Percentiles rank a stretch among this genome's conserved stretches.
phyloP scores from a whole-genome alignment of 2,329 filamentous ascomycete genomes.

The Pestalotiopsis sp. region DNA sequence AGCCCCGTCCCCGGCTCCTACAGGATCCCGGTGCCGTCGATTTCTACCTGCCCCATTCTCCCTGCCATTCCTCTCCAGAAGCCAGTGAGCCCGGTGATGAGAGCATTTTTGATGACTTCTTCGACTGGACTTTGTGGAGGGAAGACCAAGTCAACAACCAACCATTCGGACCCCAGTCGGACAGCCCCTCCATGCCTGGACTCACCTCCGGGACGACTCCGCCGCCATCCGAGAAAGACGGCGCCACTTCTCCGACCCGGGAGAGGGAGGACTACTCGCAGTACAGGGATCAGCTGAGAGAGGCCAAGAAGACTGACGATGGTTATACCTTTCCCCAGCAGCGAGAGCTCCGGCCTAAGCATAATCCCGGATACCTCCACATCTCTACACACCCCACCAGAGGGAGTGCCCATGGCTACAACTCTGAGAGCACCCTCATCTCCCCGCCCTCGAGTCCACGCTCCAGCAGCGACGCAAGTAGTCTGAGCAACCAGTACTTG shows the following conservation, averaged over 20 bases:
- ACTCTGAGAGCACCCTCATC: conserved; percentile 22
- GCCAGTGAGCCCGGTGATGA: conserved; percentile 6
- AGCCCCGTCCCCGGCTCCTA: background rate
- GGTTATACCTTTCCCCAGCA: conserved; percentile 31
- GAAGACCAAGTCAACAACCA: conserved; percentile 26
- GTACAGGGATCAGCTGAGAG: conserved; percentile 20
- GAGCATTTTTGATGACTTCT: conserved; percentile 8
- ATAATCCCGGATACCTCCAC: conserved; percentile 15
- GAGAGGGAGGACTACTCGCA: conserved; percentile 8
- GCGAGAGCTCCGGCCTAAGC: conserved; percentile 32
- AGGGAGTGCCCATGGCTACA: conserved; percentile 18
- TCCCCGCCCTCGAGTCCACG: conserved; percentile 23
- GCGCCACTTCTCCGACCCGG: conserved; percentile 29
- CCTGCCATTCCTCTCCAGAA: background rate
- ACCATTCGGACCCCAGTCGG: conserved; percentile 25
- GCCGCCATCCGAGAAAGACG: conserved; percentile 31
- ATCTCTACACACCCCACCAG: conserved; percentile 25
- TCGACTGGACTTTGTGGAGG: conserved; percentile 11
- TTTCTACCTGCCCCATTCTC: conserved; percentile 11
- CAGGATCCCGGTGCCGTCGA: conserved; percentile 3
- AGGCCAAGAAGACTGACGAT: conserved; percentile 31
- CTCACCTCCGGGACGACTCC: conserved; percentile 30
- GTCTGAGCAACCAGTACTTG: background rate
- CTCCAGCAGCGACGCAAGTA: background rate
- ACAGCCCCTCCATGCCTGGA: conserved; percentile 33